A percentile compares a stretch with the other conserved stretches of the same genome.
Evolutionary conservation across 2,329 filamentous ascomycete species (phyloP).

Genomic region (Trichoderma citrinoviride): DNA sequence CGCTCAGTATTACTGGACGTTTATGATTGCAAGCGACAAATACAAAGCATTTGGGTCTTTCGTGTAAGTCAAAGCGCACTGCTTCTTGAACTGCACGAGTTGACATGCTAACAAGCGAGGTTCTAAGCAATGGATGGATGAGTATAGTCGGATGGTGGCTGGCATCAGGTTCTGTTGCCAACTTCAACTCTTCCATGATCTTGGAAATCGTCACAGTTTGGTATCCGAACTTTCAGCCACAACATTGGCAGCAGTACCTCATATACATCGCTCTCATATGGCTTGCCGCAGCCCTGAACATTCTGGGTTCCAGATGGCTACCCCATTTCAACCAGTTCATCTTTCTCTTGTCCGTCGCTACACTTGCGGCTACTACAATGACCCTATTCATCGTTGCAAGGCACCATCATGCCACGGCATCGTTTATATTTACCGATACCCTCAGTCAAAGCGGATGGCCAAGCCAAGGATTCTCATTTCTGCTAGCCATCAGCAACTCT

Average conservation of each 20-base stretch:
- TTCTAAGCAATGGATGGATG: background rate
- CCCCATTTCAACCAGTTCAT: background rate
- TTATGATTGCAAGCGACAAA: conserved; percentile 27
- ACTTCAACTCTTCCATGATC: background rate
- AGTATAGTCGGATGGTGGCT: background rate
- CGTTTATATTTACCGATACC: conserved; percentile 21
- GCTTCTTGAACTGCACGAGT: too few species aligned
- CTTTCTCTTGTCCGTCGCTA: background rate
- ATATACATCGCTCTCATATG: background rate
- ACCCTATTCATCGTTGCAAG: background rate
- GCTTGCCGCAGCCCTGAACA: background rate
- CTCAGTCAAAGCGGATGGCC: conserved; percentile 23
- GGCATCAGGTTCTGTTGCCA: background rate
- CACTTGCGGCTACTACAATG: background rate
- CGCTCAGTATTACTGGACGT: conserved; percentile 32
- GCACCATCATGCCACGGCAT: background rate
- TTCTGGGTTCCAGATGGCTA: background rate
- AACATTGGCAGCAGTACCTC: background rate
- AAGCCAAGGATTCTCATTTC: conserved; percentile 24
- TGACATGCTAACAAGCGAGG: too few species aligned
- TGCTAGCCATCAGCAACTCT: conserved; percentile 22
- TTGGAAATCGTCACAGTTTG: background rate
- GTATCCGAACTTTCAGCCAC: background rate
- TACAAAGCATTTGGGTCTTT: conserved; percentile 30
- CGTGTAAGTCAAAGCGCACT: conserved; percentile 20